A percentile compares a stretch with the other conserved stretches of the same genome.
Conservation (phyloP, 164 flowering plant species). For the Dillenia turbinata region DNA sequence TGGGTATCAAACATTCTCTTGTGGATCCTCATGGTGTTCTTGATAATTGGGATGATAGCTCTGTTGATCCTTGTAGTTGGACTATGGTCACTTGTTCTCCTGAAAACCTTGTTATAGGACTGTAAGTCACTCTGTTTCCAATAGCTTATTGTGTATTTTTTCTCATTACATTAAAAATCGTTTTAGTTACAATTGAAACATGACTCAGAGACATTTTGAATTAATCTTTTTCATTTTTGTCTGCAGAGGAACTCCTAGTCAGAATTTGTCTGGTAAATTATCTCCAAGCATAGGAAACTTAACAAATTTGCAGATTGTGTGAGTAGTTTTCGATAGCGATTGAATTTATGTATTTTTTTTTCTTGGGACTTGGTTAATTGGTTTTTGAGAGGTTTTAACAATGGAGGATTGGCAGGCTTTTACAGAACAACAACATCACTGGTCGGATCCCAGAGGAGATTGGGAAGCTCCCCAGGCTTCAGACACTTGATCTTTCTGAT, state of each 20-base stretch:
- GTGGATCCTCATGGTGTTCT: constrained; percentile 83
- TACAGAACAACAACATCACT: constrained; percentile 79
- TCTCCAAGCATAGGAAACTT: constrained; percentile 84
- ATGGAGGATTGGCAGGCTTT: constrained; percentile 43
- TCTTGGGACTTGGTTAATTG: neutral
- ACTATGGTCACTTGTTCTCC: constrained; percentile 94
- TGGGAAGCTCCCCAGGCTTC: constrained; percentile 67
- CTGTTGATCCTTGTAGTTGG: constrained; percentile 99
- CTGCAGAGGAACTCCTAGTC: constrained; percentile 86
- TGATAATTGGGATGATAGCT: constrained; percentile 77
- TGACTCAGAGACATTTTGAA: neutral
- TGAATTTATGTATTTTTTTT: neutral
- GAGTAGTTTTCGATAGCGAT: constrained; percentile 24
- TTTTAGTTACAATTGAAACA: neutral
- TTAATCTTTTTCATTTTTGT: constrained; percentile 9
- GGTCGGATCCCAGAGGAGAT: constrained; percentile 76
- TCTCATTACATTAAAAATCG: neutral
- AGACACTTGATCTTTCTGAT: constrained; percentile 77
- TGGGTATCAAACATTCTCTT: constrained; percentile 58
- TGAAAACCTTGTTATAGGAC: constrained; percentile 58
- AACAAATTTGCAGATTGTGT: constrained; percentile 87
- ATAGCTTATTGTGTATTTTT: neutral
- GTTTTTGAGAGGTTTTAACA: constrained; percentile 1
- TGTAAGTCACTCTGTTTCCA: constrained; percentile 47
- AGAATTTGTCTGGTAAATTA: constrained; percentile 70